Evolutionary conservation across 78 protist genomes (phyloP), one percentile per base, ranked within the genome.

Genomic region (Trichosphaerium sp.): DNA sequence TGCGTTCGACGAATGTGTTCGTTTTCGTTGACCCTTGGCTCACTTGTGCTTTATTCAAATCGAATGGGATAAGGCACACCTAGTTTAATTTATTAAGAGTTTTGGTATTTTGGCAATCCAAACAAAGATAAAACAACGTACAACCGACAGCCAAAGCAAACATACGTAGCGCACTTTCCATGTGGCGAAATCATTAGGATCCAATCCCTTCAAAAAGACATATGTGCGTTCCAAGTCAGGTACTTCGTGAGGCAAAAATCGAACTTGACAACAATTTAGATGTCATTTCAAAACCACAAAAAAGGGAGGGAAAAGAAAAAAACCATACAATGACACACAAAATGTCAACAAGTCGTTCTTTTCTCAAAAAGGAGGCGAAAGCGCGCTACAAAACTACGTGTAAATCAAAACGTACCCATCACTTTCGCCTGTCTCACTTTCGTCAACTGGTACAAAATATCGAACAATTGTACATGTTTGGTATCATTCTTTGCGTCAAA

Each of bases 111-210:
- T n/a, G n/a, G n/a, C n/a, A n/a, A n/a, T n/a, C n/a, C n/a, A n/a
- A n/a, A n/a, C n/a, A n/a, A n/a, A n/a, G n/a, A n/a, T n/a, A n/a
- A n/a, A n/a, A n/a, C n/a, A n/a, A n/a, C n/a, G n/a, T n/a, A n/a
- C n/a, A n/a, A 90, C 58, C 40, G 91, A 71, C 5, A 94, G 65
- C 98, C 98, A 94, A 12, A 92, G 78, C 40, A 88, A 54, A 7
- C 89, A 39, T 6, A 75, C 55, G 84, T 91, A 94, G 14, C 91
- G 59, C 43, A 78, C 67, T 55, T 92, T 82, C 97, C 97, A 92
- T n/a, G 34, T 15, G 0, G 34, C 51, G 52, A 21, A 25, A 7
- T 65, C 1, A 43, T 52, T 43, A 32, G 47, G 6, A 65, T 25
- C 71, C 71, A 65, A 31, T 41, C 32, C 12, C 37, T 10, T 32